Conservation (phyloP, 108 stramenopile genomes). For the Mediolabrus comicus region DNA sequence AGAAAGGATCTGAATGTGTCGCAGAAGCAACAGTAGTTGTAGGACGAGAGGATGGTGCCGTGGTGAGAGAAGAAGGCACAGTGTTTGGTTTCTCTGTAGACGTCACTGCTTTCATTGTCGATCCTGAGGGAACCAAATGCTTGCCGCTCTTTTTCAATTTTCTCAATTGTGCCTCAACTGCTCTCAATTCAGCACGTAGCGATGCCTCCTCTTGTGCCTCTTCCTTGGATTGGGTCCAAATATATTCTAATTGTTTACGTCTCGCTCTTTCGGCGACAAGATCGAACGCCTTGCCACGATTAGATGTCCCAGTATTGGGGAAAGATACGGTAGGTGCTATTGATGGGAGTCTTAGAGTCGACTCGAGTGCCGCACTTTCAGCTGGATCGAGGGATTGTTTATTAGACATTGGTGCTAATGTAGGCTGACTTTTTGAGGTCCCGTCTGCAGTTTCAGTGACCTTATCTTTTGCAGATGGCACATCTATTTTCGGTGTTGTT, state of each 20-base stretch:
- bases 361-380: slow-evolving; percentile 6
- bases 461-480: not conserved
- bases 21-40: not conserved
- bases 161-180: slow-evolving; percentile 78
- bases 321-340: slow-evolving; percentile 17
- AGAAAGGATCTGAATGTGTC: not conserved
- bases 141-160: slow-evolving; percentile 81
- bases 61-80: slow-evolving; percentile 1
- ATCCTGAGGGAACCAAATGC: slow-evolving; percentile 59
- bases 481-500: not conserved
- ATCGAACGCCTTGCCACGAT: slow-evolving; percentile 68
- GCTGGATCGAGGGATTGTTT: not conserved
- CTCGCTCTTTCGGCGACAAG: slow-evolving; percentile 71
- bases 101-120: slow-evolving; percentile 9
- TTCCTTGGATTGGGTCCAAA: slow-evolving; percentile 81
- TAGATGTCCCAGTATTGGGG: slow-evolving; percentile 63
- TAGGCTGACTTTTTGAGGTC: not conserved
- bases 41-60: slow-evolving; percentile 37
- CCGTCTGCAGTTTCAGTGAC: slow-evolving; percentile 4
- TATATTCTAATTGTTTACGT: slow-evolving; percentile 61
- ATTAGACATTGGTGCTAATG: not conserved
- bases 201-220: slow-evolving; percentile 78
- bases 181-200: slow-evolving; percentile 72
- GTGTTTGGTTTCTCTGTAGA: not conserved
- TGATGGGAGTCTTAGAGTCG: slow-evolving; percentile 15